A percentile compares a stretch with the other conserved stretches of the same genome.
Conservation (phyloP, 768 basidiomycete species). For the Filobasidium wieringae region DNA sequence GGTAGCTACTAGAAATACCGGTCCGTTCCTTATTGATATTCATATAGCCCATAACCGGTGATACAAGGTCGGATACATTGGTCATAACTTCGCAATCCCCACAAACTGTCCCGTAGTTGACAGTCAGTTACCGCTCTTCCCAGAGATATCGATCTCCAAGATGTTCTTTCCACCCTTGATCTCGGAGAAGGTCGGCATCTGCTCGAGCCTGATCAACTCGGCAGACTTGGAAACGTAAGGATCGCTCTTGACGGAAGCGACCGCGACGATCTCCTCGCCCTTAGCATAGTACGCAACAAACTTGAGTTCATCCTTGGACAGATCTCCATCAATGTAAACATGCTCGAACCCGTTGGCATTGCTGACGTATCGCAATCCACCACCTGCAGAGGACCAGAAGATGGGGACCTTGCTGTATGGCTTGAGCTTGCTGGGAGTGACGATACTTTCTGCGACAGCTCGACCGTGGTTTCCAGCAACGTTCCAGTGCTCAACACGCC, state of each 20-base stretch:
- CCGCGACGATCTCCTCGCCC: constrained; percentile 43
- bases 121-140: constrained; percentile 7
- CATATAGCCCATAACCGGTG: too few species aligned
- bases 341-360: constrained; percentile 58
- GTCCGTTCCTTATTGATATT: too few species aligned
- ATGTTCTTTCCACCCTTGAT: constrained; percentile 56
- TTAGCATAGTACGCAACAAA: constrained; percentile 72
- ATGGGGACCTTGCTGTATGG: constrained; percentile 47
- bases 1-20: too few species aligned
- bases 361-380: constrained; percentile 70
- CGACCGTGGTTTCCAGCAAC: constrained; percentile 80
- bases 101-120: too few species aligned
- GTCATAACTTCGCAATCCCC: too few species aligned
- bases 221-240: constrained; percentile 66
- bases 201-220: constrained; percentile 61
- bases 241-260: constrained; percentile 57
- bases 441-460: constrained; percentile 66
- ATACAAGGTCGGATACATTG: too few species aligned
- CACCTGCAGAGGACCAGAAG: constrained; percentile 78
- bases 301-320: constrained; percentile 55
- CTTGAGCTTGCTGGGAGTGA: constrained; percentile 42
- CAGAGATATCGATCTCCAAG: constrained; percentile 23
- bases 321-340: constrained; percentile 62
- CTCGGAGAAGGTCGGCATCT: constrained; percentile 69
- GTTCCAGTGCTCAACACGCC: constrained; percentile 86